Evolutionary conservation across 2,329 filamentous ascomycete species (phyloP), one percentile per base, ranked within the genome.

Genomic region (Aspergillus sp.): DNA sequence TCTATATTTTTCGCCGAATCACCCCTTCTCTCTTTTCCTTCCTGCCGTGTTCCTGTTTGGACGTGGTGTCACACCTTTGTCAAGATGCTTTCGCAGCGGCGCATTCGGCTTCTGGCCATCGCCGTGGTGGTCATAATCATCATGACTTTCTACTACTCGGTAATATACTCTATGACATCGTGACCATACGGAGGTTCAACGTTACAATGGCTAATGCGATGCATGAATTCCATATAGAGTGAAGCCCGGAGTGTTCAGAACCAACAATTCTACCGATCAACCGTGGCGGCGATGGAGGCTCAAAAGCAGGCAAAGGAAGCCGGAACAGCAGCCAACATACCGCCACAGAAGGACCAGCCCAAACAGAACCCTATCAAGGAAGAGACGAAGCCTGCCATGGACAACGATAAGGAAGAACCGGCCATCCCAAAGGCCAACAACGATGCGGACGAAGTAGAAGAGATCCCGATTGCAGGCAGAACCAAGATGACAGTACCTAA

Each of bases 141-240:
- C 66, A 82, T 88, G 49, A 79, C 89, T 57, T 80, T 96, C 67
- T 92, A 94, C 80, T 88, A 91, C 73, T 89, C 88, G 60, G 86
- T 89, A 73, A 80, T 82, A 61, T 39, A 42, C 42, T 27, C 27
- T 42, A n/a, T 27, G 25, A 27, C 21, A 13, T 13, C 32, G 32
- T 36, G 10, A 36, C 11, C 4, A 13, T 36, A 23, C n/a, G 11
- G n/a, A 11, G 41, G 8, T n/a, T 17, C 17, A 23, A 47, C 5
- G 30, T 32, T 19, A 27, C 27, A 11, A 39, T 39, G 38, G 23
- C 58, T 66, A 47, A 67, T 57, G 23, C 17, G 30, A 42, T 47
- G 50, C 56, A 17, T 54, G 36, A 41, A 17, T 23, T 47, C 56
- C 25, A 8, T 60, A 53, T 57, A 81, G 78, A 73, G 74, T 61